Percentiles rank a stretch among this genome's conserved stretches.
These are phyloP conservation scores for Parascedosporium putredinis DNA, from an alignment of 2,329 filamentous ascomycete species.

Conservation along the genomic window DNA sequence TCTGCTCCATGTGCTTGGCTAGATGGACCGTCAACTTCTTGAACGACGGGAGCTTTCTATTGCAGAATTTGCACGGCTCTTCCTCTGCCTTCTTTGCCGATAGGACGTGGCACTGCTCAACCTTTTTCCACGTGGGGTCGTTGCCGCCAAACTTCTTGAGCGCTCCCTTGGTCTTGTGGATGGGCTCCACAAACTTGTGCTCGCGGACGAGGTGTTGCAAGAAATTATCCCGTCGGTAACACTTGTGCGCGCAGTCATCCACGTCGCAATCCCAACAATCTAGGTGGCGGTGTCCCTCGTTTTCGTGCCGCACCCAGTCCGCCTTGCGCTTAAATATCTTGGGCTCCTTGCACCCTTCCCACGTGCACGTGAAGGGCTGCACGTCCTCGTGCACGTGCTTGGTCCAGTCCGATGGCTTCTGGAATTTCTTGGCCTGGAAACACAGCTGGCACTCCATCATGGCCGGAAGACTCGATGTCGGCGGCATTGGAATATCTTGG, in stretches of 20 bases:
- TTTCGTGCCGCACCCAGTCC: slow-evolving; percentile 92
- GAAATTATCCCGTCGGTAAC: slow-evolving; percentile 86
- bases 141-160: slow-evolving; percentile 46
- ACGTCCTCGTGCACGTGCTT: slow-evolving; percentile 94
- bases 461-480: slow-evolving; percentile 64
- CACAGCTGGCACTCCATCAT: slow-evolving; percentile 86
- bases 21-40: slow-evolving; percentile 91
- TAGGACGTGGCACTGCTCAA: slow-evolving; percentile 67
- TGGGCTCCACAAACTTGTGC: slow-evolving; percentile 77
- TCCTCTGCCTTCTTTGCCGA: slow-evolving; percentile 56
- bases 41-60: slow-evolving; percentile 70
- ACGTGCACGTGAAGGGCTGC: slow-evolving; percentile 88
- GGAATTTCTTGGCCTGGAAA: slow-evolving; percentile 73
- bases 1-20: slow-evolving; percentile 88
- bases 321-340: slow-evolving; percentile 94
- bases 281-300: slow-evolving; percentile 78
- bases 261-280: slow-evolving; percentile 87
- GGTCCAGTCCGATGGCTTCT: slow-evolving; percentile 92
- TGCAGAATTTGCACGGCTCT: slow-evolving; percentile 82
- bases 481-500: slow-evolving; percentile 73
- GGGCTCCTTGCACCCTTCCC: slow-evolving; percentile 68
- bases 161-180: slow-evolving; percentile 61
- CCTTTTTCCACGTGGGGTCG: slow-evolving; percentile 64
- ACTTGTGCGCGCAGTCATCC: slow-evolving; percentile 69
- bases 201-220: slow-evolving; percentile 85